Conservation (phyloP, 306 rosid species). For the Acacia crassicarpa region DNA sequence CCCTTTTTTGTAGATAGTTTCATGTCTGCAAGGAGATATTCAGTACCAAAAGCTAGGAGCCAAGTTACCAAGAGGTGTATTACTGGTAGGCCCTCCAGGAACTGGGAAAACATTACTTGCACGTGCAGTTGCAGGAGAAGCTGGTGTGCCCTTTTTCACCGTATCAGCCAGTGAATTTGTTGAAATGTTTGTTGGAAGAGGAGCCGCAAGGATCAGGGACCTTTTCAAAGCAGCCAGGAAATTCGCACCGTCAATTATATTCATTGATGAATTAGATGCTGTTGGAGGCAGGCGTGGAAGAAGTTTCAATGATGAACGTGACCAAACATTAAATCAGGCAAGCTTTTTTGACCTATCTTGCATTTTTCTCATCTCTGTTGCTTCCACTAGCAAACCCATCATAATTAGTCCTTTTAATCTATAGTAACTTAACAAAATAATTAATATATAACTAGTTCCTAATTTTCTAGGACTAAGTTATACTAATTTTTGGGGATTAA, state of each 20-base stretch:
- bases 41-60: constrained; percentile 89
- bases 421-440: not conserved
- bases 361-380: constrained; percentile 1
- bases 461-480: not conserved
- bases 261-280: constrained; percentile 96
- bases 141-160: constrained; percentile 89
- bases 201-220: constrained; percentile 94
- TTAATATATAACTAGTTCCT: not conserved
- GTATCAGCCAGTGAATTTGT: constrained; percentile 99
- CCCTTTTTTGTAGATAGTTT: constrained; percentile 66
- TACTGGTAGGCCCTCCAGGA: constrained; percentile 96
- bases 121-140: constrained; percentile 99
- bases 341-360: constrained; percentile 21
- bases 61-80: constrained; percentile 86
- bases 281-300: constrained; percentile 98
- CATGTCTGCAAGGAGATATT: constrained; percentile 88
- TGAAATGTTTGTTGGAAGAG: constrained; percentile 96
- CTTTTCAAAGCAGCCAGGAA: constrained; percentile 85
- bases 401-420: not conserved
- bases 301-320: constrained; percentile 94
- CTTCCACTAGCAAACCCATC: not conserved
- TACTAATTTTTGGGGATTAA: not conserved
- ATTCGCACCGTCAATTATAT: constrained; percentile 78
- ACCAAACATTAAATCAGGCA: constrained; percentile 92
- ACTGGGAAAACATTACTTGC: constrained; percentile 96